Base-by-base conservation (phyloP, 805 yeast genomes). In the Yamadazyma takamatsuzukensis region DNA sequence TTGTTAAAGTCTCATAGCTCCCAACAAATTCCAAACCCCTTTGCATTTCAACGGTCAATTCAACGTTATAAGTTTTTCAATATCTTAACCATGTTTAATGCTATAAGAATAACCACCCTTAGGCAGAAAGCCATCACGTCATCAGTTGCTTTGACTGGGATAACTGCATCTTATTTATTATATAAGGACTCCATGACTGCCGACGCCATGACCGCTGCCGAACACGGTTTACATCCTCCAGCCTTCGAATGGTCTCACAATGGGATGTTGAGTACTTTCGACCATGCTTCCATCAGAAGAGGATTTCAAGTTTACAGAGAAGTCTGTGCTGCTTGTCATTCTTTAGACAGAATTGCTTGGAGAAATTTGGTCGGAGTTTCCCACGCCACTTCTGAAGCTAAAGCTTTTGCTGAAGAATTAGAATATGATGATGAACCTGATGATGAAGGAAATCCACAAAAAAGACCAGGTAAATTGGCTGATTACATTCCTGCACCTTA, bases 271-370 rank as follows among this genome's bases (percentile, higher is more conserved):
- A 81, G 80, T 50, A 74, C 95, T 34, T 89, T 87, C 49, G 97
- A 89, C 71, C 97, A 89, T 66, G 88, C 87, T 39, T 81, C 95
- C 35, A 85, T 93, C 57, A 85, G 98, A 76, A 88, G 98, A 78
- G 98, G 98, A 51, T 93, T 83, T 81, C 97, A 87, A 64, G 98
- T 93, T 41, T 93, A 93, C 76, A 82, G 88, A 67, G 98, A 93
- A 70, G 98, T 93, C 34, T 93, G 98, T 76, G 95, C 98, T 41
- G 93, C 97, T 36, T 93, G 98, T 69, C 98, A 93, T 70, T 90
- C 98, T 21, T 70, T 93, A 54, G 90, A 89, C 62, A 80, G 96
- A 74, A 83, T 93, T 48, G 96, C 97, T 27, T 93, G 98, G 98
- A 87, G 98, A 78, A 83, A 89, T 54, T 68, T 93, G 54, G 96